Base-by-base conservation (phyloP, 495 filamentous ascomycete genomes). In the Melanomma pulvis-pyrius region DNA sequence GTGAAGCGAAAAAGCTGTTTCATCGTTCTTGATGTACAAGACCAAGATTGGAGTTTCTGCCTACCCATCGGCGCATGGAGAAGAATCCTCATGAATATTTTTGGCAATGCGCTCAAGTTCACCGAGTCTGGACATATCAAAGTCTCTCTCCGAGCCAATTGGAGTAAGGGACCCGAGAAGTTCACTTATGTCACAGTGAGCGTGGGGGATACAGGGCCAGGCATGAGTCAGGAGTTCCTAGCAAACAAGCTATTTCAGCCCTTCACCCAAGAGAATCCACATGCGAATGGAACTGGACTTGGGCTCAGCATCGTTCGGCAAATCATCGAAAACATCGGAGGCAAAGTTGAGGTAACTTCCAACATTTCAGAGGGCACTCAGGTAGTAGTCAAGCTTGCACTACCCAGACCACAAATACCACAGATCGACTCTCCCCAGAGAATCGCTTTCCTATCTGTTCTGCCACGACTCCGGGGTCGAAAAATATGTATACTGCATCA, bases 61-160 rank as follows among this genome's bases (percentile, higher is more conserved):
- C 39, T 66, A 22, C 60, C 68, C 11, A 32, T 54, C 11, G 64
- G 71, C 4, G 61, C 68, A 24, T 66, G 60, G 60, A 50, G 64
- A 55, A 52, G 74, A 19, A 71, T 77, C 15, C 29, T 74, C 17
- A 76, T 77, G 72, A 76, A 76, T 53, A 55, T 77, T 2, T 60
- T 78, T 12, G 62, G 62, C 5, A 78, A 78, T 47, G 60, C 75
- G n/a, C 48, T 78, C 15, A 78, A 78, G 48, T 78, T 74, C 58
- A 78, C 76, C 4, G 19, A 50, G 5, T 25, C 30, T 6, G 76
- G 76, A 9, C 66, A 65, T 29, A 73, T 77, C 28, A 51, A 41
- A 9, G 59, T 78, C 3, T 58, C 54, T 17, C 67, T 77, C n/a
- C 57, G 61, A 32, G 22, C 61, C 3, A 47, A 41, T n/a, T 4